These are phyloP conservation scores for Solanum virginianum DNA, from an alignment of 257 asterid genomes.

Conservation along the genomic window DNA sequence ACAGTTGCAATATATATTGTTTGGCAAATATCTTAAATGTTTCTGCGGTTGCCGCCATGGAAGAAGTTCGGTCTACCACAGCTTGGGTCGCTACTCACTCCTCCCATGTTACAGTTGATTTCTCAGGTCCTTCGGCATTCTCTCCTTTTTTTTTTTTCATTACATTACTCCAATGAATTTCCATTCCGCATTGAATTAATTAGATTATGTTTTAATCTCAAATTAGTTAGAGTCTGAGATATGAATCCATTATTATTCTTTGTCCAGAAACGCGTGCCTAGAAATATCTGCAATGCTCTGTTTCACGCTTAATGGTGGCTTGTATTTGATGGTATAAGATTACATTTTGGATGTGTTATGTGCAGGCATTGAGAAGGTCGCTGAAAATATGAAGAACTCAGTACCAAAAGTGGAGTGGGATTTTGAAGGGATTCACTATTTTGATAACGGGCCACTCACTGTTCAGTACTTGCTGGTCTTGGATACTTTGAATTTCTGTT, in stretches of 20 bases:
- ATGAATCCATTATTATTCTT: background rate
- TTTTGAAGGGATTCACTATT: constrained; percentile 91
- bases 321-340: background rate
- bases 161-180: background rate
- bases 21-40: background rate
- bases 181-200: background rate
- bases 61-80: constrained; percentile 60
- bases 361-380: constrained; percentile 64
- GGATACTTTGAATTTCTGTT: constrained; percentile 95
- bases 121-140: constrained; percentile 37
- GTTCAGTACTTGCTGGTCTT: constrained; percentile 85
- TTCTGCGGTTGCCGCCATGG: constrained; percentile 35
- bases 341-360: background rate
- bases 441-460: constrained; percentile 85
- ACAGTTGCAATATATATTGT: background rate
- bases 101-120: constrained; percentile 67
- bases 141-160: background rate
- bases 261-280: background rate
- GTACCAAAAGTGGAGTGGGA: constrained; percentile 91
- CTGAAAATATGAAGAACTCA: constrained; percentile 55
- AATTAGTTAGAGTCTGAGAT: background rate
- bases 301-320: background rate
- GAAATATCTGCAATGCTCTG: background rate
- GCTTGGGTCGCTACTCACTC: constrained; percentile 92
- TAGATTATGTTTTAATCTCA: background rate